phyloP scores from a whole-genome alignment of 176 grass and related monocot species.

The Triticum timopheevii region DNA sequence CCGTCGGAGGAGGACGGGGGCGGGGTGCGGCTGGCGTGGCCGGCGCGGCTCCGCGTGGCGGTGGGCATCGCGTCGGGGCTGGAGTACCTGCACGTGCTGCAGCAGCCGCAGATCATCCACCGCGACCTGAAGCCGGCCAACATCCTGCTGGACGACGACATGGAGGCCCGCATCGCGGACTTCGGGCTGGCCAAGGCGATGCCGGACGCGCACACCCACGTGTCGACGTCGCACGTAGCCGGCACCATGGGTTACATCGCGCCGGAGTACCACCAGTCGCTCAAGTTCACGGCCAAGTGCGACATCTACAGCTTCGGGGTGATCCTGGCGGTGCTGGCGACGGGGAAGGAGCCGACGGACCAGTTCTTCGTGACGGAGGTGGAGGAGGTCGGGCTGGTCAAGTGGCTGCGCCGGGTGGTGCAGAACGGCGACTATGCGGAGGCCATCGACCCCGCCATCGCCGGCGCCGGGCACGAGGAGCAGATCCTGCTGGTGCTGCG shows the following conservation, averaged over 20 bases:
- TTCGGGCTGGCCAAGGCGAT: slow-evolving; percentile 81
- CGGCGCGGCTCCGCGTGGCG: slow-evolving; percentile 53
- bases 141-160: slow-evolving; percentile 80
- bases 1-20: not conserved
- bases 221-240: slow-evolving; percentile 52
- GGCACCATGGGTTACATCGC: slow-evolving; percentile 89
- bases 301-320: slow-evolving; percentile 96
- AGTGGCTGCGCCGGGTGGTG: slow-evolving; percentile 58
- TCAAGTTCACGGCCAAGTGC: slow-evolving; percentile 75
- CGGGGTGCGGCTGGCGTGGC: slow-evolving; percentile 40
- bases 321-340: slow-evolving; percentile 71
- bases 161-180: slow-evolving; percentile 80
- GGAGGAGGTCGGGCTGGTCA: slow-evolving; percentile 60
- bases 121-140: slow-evolving; percentile 86
- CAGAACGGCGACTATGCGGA: not conserved
- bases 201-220: slow-evolving; percentile 51
- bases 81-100: slow-evolving; percentile 75
- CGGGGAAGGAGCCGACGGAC: slow-evolving; percentile 73
- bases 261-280: slow-evolving; percentile 80
- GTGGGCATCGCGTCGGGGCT: slow-evolving; percentile 67
- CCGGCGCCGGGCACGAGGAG: slow-evolving; percentile 50
- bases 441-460: slow-evolving; percentile 54
- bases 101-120: slow-evolving; percentile 79
- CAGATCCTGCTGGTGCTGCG: slow-evolving; percentile 67
- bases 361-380: slow-evolving; percentile 56